Evolutionary conservation across 345 rosid species (phyloP).

Genomic region (Geranium brycei): DNA sequence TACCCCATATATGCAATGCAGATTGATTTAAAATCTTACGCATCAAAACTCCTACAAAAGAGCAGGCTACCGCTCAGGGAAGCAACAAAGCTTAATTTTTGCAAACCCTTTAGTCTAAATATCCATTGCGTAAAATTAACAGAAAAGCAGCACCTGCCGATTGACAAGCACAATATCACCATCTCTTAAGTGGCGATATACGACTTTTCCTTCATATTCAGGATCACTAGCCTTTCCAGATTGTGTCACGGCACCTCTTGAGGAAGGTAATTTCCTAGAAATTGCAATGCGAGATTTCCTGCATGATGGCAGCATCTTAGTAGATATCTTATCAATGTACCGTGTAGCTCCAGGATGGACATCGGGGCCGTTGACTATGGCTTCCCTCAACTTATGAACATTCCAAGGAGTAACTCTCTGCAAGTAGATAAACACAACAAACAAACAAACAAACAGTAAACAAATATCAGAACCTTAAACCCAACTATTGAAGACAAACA

Average conservation of each 20-base stretch:
- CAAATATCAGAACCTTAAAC: neutral
- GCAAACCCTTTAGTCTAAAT: neutral
- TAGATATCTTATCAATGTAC: constrained; percentile 57
- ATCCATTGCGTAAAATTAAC: neutral
- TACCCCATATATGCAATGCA: no score
- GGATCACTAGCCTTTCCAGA: constrained; percentile 44
- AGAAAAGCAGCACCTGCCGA: constrained; percentile 52
- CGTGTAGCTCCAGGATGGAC: constrained; percentile 88
- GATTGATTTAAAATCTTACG: no score
- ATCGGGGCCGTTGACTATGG: constrained; percentile 76
- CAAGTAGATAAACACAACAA: neutral
- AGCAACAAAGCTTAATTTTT: neutral
- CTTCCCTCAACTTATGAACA: constrained; percentile 49
- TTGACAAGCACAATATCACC: constrained; percentile 93
- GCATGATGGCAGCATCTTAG: constrained; percentile 33
- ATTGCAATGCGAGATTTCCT: constrained; percentile 49
- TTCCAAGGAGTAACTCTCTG: constrained; percentile 96
- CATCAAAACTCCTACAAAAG: no score
- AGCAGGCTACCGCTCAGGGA: neutral
- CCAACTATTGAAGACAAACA: neutral
- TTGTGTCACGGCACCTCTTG: constrained; percentile 56
- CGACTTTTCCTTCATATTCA: constrained; percentile 70
- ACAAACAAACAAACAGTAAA: neutral
- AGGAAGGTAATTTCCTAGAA: constrained; percentile 63
- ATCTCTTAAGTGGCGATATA: constrained; percentile 78